These are phyloP conservation scores for Xylogone sp. DNA, from an alignment of 2,329 filamentous ascomycete genomes.

Conservation along the genomic window DNA sequence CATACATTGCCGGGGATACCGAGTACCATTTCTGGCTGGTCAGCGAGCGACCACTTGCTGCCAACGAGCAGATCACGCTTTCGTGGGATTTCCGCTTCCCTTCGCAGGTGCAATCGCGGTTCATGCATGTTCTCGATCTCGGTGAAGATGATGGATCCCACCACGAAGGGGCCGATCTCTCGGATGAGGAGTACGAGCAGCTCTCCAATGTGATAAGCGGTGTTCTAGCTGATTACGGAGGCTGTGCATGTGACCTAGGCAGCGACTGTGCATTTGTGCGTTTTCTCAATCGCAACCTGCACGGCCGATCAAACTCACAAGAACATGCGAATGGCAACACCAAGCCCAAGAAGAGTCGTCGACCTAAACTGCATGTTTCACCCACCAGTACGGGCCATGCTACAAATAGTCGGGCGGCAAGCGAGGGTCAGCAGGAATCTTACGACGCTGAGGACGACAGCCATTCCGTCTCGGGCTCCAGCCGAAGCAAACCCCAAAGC, in stretches of 20 bases:
- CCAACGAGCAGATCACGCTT: conserved; percentile 59
- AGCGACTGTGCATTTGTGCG: conserved; percentile 60
- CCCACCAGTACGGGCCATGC: conserved; percentile 60
- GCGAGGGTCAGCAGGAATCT: conserved; percentile 57
- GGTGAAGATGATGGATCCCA: conserved; percentile 50
- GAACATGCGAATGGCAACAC: conserved; percentile 34
- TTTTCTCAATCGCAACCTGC: conserved; percentile 46
- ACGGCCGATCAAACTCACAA: conserved; percentile 38
- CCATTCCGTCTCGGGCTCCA: conserved; percentile 44
- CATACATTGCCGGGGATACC: conserved; percentile 70
- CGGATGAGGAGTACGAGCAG: conserved; percentile 54
- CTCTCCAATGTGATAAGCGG: conserved; percentile 63
- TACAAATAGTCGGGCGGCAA: conserved; percentile 60
- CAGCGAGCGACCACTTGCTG: conserved; percentile 70
- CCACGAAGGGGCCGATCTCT: conserved; percentile 27
- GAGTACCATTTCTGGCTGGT: conserved; percentile 94
- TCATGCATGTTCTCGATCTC: conserved; percentile 57
- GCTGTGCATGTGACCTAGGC: conserved; percentile 69
- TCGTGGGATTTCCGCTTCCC: conserved; percentile 65
- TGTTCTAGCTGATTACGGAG: conserved; percentile 73
- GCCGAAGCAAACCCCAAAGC: conserved; percentile 62
- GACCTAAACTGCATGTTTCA: conserved; percentile 53
- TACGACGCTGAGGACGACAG: conserved; percentile 46
- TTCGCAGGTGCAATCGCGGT: conserved; percentile 49
- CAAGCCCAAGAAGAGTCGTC: conserved; percentile 34